These are phyloP conservation scores for Cyanidioschyzon merolae DNA, from an alignment of 23 red algal genomes.

Conservation along the genomic window DNA sequence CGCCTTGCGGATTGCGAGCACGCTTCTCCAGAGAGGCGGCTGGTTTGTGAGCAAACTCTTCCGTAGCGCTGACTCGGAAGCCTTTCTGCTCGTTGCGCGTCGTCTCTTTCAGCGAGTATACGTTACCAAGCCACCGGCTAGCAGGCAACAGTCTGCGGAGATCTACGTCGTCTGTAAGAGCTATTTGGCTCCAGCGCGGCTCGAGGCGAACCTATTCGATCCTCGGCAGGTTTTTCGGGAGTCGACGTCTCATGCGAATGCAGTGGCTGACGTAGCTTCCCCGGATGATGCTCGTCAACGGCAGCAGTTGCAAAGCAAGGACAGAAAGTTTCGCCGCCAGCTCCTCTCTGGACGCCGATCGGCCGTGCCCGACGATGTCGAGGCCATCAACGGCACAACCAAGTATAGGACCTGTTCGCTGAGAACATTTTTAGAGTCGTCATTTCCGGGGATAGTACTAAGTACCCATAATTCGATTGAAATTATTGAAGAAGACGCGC, in stretches of 20 bases:
- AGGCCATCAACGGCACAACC: conserved; percentile 19
- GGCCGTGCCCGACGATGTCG: not conserved
- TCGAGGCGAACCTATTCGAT: conserved; percentile 65
- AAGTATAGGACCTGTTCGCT: conserved; percentile 21
- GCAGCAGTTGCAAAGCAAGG: not conserved
- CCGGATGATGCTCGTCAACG: conserved; percentile 12
- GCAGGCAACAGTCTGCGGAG: conserved; percentile 69
- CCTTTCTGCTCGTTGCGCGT: conserved; percentile 73
- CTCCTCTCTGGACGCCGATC: conserved; percentile 1
- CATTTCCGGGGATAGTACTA: not conserved
- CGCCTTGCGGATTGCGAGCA: conserved; percentile 52
- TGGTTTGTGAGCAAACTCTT: conserved; percentile 95
- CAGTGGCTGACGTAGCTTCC: not conserved
- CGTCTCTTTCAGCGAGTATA: conserved; percentile 62
- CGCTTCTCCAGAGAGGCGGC: conserved; percentile 51
- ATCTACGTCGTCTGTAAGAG: conserved; percentile 75
- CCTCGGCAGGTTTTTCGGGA: conserved; percentile 85
- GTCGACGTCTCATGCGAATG: not conserved
- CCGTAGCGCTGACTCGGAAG: conserved; percentile 73
- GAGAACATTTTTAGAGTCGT: not conserved
- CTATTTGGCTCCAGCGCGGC: conserved; percentile 41
- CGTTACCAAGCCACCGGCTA: conserved; percentile 79
- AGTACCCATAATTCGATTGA: conserved; percentile 29
- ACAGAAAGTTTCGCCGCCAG: not conserved
- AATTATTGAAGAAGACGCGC: conserved; percentile 10